Evolutionary conservation across 257 asterid species (phyloP).

Genomic region (Jasminum sambac): DNA sequence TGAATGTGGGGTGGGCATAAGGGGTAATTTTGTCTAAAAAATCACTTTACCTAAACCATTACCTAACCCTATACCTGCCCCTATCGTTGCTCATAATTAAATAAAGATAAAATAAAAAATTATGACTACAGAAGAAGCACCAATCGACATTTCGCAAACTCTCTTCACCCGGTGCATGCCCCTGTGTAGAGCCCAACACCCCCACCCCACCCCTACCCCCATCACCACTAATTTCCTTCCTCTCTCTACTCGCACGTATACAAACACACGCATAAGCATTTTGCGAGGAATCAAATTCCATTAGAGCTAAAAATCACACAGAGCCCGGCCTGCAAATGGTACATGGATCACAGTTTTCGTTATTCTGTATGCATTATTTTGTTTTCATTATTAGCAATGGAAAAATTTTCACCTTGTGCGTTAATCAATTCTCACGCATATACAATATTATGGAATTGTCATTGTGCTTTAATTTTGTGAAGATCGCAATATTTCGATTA

Average conservation of each 20-base stretch:
- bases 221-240: background rate
- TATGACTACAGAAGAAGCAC: background rate
- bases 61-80: too few species aligned
- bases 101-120: background rate
- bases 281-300: conserved; percentile 19
- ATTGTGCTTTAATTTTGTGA: conserved; percentile 11
- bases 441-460: conserved; percentile 10
- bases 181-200: conserved; percentile 4
- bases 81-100: too few species aligned
- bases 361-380: conserved; percentile 19
- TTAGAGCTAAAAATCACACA: conserved; percentile 14
- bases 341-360: conserved; percentile 19
- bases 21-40: too few species aligned
- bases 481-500: background rate
- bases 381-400: conserved; percentile 3
- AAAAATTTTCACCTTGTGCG: background rate
- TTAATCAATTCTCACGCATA: conserved; percentile 9
- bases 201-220: background rate
- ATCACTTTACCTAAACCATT: too few species aligned
- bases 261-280: conserved; percentile 14
- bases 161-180: conserved; percentile 32
- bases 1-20: too few species aligned
- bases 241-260: conserved; percentile 9
- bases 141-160: background rate
- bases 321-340: conserved; percentile 30